phyloP scores from a whole-genome alignment of 306 rosid species.

The Alnus glutinosa region DNA sequence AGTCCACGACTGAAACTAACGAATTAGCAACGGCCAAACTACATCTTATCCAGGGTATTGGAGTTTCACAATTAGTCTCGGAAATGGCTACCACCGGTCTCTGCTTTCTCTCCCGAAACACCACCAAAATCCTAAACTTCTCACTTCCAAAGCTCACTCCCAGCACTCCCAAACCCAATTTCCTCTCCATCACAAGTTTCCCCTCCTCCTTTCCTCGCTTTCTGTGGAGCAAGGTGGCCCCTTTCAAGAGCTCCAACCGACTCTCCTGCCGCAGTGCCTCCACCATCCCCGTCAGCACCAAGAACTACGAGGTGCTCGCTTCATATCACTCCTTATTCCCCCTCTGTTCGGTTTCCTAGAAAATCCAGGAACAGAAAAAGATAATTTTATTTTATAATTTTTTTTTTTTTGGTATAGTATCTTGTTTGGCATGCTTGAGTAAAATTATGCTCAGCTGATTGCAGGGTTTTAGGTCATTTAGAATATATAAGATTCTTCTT shows the following conservation, averaged over 20 bases:
- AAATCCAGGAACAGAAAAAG: neutral
- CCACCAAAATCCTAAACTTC: slow-evolving; percentile 4
- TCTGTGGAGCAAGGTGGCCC: neutral
- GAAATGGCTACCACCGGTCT: slow-evolving; percentile 8
- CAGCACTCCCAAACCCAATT: slow-evolving; percentile 27
- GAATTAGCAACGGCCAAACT: neutral
- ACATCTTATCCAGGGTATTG: neutral
- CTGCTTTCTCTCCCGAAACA: slow-evolving; percentile 37
- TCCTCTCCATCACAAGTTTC: slow-evolving; percentile 11
- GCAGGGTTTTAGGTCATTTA: neutral
- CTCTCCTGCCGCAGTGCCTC: slow-evolving; percentile 53
- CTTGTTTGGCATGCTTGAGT: neutral
- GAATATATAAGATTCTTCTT: neutral
- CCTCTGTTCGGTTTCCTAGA: slow-evolving; percentile 13
- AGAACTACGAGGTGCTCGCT: slow-evolving; percentile 68
- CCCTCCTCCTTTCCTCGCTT: slow-evolving; percentile 22
- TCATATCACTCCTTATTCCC: neutral
- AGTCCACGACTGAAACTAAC: no score
- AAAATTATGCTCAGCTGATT: neutral
- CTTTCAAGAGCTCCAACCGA: slow-evolving; percentile 14
- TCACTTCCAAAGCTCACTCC: slow-evolving; percentile 24
- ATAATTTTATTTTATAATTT: neutral
- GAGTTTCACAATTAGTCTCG: neutral
- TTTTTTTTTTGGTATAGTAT: neutral
- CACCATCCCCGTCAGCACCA: slow-evolving; percentile 50